phyloP scores from a whole-genome alignment of 2,329 filamentous ascomycete species.

The Triangularia verruculosa region DNA sequence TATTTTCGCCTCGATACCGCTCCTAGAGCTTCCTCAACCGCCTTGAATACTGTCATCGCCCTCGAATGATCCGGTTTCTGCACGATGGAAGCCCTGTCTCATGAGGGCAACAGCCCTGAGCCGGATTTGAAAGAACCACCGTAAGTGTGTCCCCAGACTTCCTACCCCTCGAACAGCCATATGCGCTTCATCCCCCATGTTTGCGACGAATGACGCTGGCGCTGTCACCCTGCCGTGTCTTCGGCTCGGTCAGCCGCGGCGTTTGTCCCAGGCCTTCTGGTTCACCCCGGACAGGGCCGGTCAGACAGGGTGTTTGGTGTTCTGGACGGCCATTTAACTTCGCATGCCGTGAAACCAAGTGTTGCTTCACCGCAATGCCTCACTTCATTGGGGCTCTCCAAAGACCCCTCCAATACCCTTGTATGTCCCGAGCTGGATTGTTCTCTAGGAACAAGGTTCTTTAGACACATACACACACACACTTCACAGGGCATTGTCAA shows the following conservation, averaged over 20 bases:
- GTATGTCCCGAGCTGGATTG: neutral
- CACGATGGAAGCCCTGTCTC: neutral
- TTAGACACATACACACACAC: neutral
- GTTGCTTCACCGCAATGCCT: neutral
- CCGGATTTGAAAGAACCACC: neutral
- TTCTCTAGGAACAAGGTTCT: neutral
- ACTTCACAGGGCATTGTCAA: neutral
- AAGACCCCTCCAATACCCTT: neutral
- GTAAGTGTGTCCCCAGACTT: neutral
- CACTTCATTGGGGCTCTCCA: neutral
- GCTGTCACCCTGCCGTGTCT: conserved; percentile 7
- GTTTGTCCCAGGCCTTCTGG: neutral
- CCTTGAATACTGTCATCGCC: neutral
- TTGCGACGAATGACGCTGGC: neutral
- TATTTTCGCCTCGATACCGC: neutral
- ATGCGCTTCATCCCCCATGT: neutral
- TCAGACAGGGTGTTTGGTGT: neutral
- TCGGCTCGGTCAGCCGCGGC: neutral
- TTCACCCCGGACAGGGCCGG: neutral
- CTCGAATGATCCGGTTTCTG: neutral
- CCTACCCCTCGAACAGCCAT: neutral
- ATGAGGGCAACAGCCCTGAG: neutral
- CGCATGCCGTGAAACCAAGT: conserved; percentile 2
- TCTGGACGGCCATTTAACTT: conserved; percentile 10
- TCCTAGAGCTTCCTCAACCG: neutral